phyloP scores from a whole-genome alignment of 2,329 filamentous ascomycete species.

The Cytospora piceae region DNA sequence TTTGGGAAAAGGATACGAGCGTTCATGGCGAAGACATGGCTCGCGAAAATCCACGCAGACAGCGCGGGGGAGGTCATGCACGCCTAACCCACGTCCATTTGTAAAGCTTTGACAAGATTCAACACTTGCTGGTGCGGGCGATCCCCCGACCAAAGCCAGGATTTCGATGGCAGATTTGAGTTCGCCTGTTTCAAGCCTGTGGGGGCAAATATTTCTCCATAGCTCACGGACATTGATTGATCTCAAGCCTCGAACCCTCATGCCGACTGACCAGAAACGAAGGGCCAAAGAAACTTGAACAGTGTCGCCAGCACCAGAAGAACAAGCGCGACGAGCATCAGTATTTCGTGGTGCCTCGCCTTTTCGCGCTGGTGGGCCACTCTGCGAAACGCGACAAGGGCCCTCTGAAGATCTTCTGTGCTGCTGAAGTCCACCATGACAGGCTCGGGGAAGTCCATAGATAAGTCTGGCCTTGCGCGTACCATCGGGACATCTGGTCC shows the following conservation, averaged over 20 bases:
- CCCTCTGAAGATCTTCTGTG: conserved; percentile 13
- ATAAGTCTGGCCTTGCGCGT: neutral
- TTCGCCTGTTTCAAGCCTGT: neutral
- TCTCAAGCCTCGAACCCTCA: neutral
- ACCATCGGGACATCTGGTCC: neutral
- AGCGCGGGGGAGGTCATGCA: conserved; percentile 27
- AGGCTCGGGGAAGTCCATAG: neutral
- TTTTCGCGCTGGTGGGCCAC: neutral
- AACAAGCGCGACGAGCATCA: conserved; percentile 12
- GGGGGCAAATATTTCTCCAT: neutral
- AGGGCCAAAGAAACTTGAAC: conserved; percentile 12
- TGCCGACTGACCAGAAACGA: neutral
- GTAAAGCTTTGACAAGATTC: neutral
- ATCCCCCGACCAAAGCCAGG: neutral
- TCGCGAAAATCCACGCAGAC: conserved; percentile 42
- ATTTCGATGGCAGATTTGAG: neutral
- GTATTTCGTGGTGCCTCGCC: conserved; percentile 8
- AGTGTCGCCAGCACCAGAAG: conserved; percentile 2
- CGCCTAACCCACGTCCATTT: neutral
- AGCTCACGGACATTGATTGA: neutral
- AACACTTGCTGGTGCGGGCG: neutral
- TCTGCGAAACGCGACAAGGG: conserved; percentile 8
- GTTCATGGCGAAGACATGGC: conserved; percentile 50
- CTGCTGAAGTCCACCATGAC: neutral
- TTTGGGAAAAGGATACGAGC: conserved; percentile 54